These are phyloP conservation scores for Coemansia erecta DNA, from an alignment of 192 early-diverging fungal species.

Conservation along the genomic window DNA sequence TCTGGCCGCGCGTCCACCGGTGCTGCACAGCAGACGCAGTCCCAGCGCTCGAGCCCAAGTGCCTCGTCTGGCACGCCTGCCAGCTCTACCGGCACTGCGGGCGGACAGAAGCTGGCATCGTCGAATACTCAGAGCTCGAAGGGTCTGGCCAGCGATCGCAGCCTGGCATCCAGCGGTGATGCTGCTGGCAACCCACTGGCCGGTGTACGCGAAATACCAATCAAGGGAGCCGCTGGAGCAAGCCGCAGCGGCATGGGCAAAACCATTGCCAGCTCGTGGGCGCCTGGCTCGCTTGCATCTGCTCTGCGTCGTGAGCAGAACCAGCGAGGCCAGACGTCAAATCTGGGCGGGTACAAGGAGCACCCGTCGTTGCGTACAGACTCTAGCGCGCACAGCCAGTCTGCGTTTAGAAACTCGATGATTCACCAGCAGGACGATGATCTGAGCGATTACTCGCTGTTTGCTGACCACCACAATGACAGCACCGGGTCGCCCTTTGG, in stretches of 20 bases:
- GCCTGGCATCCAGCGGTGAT: too few relatives aligned
- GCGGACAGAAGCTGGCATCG: neutral
- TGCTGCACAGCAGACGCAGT: neutral
- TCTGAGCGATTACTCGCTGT: conserved; percentile 6
- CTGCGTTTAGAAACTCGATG: too few relatives aligned
- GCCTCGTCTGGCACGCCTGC: conserved; percentile 6
- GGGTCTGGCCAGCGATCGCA: neutral
- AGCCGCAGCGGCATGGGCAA: neutral
- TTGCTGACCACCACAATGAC: conserved; percentile 15
- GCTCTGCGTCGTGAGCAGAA: conserved; percentile 9
- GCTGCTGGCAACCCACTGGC: too few relatives aligned
- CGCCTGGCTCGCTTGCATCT: conserved; percentile 5
- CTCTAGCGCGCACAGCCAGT: neutral
- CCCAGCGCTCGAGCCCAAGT: neutral
- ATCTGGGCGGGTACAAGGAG: conserved; percentile 1
- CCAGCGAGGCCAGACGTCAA: neutral
- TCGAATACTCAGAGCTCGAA: conserved; percentile 2
- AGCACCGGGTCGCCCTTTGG: conserved; percentile 29
- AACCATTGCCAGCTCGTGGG: conserved; percentile 9
- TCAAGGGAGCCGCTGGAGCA: neutral
- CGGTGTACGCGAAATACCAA: neutral
- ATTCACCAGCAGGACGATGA: conserved; percentile 16
- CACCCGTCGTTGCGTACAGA: conserved; percentile 1
- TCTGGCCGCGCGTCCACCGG: conserved; percentile 4
- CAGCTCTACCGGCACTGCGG: neutral